Percentiles rank a stretch among this genome's conserved stretches.
phyloP scores from a whole-genome alignment of 2,329 filamentous ascomycete species.

The Colletotrichum chlorophyti region DNA sequence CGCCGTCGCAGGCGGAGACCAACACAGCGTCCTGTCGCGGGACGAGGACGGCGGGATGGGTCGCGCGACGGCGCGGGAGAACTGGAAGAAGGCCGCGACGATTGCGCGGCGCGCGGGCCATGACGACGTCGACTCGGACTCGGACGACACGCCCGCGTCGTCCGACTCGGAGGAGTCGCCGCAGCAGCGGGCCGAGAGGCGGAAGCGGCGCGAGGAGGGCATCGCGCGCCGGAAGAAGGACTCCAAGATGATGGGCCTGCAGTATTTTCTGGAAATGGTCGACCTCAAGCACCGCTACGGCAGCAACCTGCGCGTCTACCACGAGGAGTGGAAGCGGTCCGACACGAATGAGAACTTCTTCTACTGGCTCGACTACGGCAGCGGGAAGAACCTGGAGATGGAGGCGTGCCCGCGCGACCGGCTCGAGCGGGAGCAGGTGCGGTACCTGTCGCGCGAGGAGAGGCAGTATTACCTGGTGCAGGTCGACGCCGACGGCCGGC shows the following conservation, averaged over 20 bases:
- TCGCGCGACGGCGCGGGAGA: conserved; percentile 59
- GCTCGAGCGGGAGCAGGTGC: conserved; percentile 79
- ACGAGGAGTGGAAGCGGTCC: conserved; percentile 81
- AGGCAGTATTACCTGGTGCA: conserved; percentile 80
- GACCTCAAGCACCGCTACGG: conserved; percentile 89
- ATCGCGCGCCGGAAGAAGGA: conserved; percentile 66
- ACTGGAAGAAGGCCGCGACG: conserved; percentile 78
- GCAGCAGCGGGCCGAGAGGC: conserved; percentile 46
- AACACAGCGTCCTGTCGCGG: conserved; percentile 20
- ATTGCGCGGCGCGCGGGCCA: conserved; percentile 76
- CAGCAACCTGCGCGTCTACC: conserved; percentile 81
- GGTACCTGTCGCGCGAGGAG: conserved; percentile 85
- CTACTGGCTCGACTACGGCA: conserved; percentile 88
- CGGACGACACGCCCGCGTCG: conserved; percentile 38
- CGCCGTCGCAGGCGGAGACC: conserved; percentile 15
- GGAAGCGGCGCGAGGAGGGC: conserved; percentile 51
- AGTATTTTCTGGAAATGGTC: conserved; percentile 87
- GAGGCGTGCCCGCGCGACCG: conserved; percentile 75
- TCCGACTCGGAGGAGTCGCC: conserved; percentile 40
- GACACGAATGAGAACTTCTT: conserved; percentile 89
- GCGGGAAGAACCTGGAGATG: conserved; percentile 74
- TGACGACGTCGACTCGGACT: conserved; percentile 63
- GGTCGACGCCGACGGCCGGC: conserved; percentile 74
- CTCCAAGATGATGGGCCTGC: conserved; percentile 81
- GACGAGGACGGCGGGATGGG: conserved; percentile 14